Evolutionary conservation across 1,139 yeast species (phyloP), one percentile per base, ranked within the genome.

Genomic region (Candida sanyaensis): DNA sequence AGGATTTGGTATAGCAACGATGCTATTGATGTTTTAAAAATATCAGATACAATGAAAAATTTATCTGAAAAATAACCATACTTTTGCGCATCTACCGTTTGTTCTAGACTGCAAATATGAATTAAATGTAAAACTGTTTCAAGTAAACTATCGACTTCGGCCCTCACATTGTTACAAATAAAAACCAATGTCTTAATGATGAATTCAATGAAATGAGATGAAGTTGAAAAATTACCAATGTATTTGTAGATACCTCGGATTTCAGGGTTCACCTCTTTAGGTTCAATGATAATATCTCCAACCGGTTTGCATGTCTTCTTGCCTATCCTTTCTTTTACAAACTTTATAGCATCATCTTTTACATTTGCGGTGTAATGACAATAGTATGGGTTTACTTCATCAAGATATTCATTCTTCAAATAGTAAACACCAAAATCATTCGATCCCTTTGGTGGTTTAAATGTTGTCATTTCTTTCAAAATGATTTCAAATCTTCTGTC

Each of bases 401-500:
- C 68, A 46, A 73, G 71, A 52, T 71, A 78, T 50, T 81, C 80
- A 2, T 81, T 81, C 57, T 87, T 89, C 45, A 93, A 70, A 31
- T 78, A 69, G 60, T 88, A 92, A 7, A 77, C 66, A 1, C 97
- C 97, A 31, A 79, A 73, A 52, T 88, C 95, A 43, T 79, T 80
- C 2, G 80, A 58, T 0, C 86, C 83, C 10, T 70, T 68, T 0
- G 97, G 96, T 0, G 88, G 80, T 10, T 76, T 73, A 61, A 77
- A 89, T 1, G 66, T 71, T 0, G 96, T 75, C 52, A 88, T 69
- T 43, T 81, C 81, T 5, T 76, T 72, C 47, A 93, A 68, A 17
- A 84, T 77, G 17, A 80, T 66, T 51, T 91, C 96, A 66, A 92
- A 91, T 37, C 82, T 70, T 53, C 88, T 89, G 51, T 89, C 95